Evolutionary conservation across 148 eudicot species (phyloP).

Genomic region (Arbutus unedo): DNA sequence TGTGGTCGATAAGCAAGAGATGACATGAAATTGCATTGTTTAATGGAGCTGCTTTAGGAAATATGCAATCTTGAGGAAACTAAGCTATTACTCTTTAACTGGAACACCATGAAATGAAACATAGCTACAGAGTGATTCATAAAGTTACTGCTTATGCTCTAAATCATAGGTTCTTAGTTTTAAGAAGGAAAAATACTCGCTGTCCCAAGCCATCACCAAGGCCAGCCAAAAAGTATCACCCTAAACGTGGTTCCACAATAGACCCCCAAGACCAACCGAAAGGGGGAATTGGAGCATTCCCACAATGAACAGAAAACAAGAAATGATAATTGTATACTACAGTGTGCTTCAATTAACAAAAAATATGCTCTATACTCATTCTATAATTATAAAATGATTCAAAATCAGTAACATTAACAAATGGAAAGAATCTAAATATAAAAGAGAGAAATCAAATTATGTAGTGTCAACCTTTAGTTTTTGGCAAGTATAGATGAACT

Average conservation of each 20-base stretch:
- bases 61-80: background rate
- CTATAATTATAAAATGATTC: background rate
- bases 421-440: background rate
- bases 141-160: background rate
- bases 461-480: background rate
- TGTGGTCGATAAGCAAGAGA: background rate
- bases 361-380: slow-evolving; percentile 2
- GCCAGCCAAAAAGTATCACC: background rate
- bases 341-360: background rate
- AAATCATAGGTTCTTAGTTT: background rate
- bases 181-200: background rate
- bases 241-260: background rate
- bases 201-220: background rate
- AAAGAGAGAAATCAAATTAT: background rate
- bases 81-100: background rate
- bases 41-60: background rate
- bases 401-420: background rate
- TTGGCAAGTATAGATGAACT: slow-evolving; percentile 21
- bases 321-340: background rate
- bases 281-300: background rate
- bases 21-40: background rate
- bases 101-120: background rate
- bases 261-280: background rate
- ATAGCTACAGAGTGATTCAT: background rate
- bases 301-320: background rate